A percentile compares a stretch with the other conserved stretches of the same genome.
Conservation (phyloP, 225 moss, liverwort and hornwort genomes). For the Sphagnum contortum region DNA sequence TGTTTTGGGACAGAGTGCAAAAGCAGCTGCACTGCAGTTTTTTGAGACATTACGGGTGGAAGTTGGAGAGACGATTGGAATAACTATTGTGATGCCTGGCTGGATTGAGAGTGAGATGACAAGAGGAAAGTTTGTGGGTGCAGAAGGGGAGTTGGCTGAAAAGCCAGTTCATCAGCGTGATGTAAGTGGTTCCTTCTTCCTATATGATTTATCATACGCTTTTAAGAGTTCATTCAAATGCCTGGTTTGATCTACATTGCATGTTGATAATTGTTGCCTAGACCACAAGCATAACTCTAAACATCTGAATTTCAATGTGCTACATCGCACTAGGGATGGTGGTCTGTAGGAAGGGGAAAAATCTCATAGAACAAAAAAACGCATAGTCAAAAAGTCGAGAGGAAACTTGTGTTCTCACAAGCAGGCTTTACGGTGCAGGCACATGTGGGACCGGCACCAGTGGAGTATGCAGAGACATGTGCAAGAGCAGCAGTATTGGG, state of each 20-base stretch:
- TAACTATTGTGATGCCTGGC: constrained; percentile 40
- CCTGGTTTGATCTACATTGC: no score
- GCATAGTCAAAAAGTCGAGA: no score
- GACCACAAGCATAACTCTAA: no score
- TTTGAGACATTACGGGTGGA: constrained; percentile 42
- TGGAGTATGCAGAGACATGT: constrained; percentile 12
- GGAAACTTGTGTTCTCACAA: no score
- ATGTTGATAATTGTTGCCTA: no score
- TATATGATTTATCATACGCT: no score
- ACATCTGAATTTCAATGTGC: no score
- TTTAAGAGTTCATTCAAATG: no score
- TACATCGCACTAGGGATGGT: no score
- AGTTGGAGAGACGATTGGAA: constrained; percentile 22
- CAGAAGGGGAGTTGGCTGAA: neutral
- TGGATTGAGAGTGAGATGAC: constrained; percentile 45
- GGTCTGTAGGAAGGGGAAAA: no score
- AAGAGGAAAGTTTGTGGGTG: constrained; percentile 20
- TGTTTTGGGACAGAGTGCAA: constrained; percentile 14
- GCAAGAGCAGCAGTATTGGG: constrained; percentile 26
- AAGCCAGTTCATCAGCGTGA: constrained; percentile 7
- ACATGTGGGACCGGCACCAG: constrained; percentile 22
- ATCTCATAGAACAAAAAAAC: no score
- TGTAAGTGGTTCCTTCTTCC: constrained; percentile 8
- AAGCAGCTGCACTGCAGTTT: constrained; percentile 27
- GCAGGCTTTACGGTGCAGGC: constrained; percentile 6